Percentiles rank a stretch among this genome's conserved stretches.
Conservation (phyloP, 805 yeast genomes). For the Myxozyma kluyveri region DNA sequence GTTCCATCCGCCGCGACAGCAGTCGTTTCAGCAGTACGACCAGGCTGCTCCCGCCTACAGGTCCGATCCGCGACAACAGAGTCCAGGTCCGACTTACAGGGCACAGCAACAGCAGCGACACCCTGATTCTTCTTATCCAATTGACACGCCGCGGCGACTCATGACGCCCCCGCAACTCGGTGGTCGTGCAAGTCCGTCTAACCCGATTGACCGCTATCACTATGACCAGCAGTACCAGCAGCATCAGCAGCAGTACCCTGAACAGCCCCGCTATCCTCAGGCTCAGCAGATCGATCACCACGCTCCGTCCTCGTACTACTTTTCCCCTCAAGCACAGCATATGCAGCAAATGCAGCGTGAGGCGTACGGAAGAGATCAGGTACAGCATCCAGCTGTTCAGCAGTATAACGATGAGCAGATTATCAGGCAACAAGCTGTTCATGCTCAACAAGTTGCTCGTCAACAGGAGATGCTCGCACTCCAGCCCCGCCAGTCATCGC, state of each 20-base stretch:
- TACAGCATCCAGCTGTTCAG: neutral
- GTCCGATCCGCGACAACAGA: slow-evolving; percentile 4
- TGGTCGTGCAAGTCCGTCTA: neutral
- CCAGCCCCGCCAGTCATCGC: slow-evolving; percentile 1
- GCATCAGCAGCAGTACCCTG: neutral
- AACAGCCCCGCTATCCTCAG: neutral
- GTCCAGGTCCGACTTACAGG: neutral
- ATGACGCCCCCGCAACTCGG: neutral
- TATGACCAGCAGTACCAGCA: neutral
- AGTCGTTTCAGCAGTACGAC: neutral
- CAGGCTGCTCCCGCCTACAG: neutral
- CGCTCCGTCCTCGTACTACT: neutral
- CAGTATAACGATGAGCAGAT: neutral
- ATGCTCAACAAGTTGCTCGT: slow-evolving; percentile 1
- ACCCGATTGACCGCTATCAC: no score
- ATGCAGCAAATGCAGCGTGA: no score
- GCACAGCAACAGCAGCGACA: slow-evolving; percentile 5
- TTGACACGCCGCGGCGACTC: neutral
- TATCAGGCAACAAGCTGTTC: neutral
- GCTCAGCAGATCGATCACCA: neutral
- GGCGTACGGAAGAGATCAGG: neutral
- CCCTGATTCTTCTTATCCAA: neutral
- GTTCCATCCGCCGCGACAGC: slow-evolving; percentile 5
- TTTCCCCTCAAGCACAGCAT: no score
- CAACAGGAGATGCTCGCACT: slow-evolving; percentile 3